These are phyloP conservation scores for Kewa caespitosa DNA, from an alignment of 179 eudicot species.

Conservation along the genomic window DNA sequence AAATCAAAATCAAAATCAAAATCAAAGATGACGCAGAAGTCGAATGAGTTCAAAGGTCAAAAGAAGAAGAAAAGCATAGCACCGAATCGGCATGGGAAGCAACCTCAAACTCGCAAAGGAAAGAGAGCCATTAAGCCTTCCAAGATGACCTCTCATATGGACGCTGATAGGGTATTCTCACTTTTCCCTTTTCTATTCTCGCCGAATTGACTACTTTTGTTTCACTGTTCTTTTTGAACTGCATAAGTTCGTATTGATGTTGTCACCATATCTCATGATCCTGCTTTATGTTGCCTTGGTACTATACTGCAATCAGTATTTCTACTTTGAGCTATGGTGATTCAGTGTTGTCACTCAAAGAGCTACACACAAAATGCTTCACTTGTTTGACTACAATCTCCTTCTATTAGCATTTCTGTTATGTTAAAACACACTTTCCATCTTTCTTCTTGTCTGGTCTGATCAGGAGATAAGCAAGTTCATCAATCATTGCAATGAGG, in stretches of 20 bases:
- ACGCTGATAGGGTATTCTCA: constrained; percentile 45
- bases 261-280: too few relatives aligned
- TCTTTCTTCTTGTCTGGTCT: neutral
- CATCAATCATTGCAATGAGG: constrained; percentile 71
- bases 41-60: constrained; percentile 70
- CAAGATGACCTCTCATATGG: constrained; percentile 62
- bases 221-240: too few relatives aligned
- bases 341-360: too few relatives aligned
- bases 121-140: constrained; percentile 69
- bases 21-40: constrained; percentile 83
- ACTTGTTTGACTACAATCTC: neutral
- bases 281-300: too few relatives aligned
- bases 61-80: constrained; percentile 65
- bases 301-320: too few relatives aligned
- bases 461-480: constrained; percentile 74
- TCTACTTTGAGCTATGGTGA: too few relatives aligned
- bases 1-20: too few relatives aligned
- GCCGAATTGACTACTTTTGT: too few relatives aligned
- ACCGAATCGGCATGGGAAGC: constrained; percentile 73
- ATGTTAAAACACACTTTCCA: too few relatives aligned
- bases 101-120: constrained; percentile 64
- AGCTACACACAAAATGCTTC: neutral
- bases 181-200: neutral
- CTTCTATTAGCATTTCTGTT: neutral
- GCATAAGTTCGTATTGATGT: too few relatives aligned